phyloP scores from a whole-genome alignment of 139 green algal species.

The Chlorella sp. region DNA sequence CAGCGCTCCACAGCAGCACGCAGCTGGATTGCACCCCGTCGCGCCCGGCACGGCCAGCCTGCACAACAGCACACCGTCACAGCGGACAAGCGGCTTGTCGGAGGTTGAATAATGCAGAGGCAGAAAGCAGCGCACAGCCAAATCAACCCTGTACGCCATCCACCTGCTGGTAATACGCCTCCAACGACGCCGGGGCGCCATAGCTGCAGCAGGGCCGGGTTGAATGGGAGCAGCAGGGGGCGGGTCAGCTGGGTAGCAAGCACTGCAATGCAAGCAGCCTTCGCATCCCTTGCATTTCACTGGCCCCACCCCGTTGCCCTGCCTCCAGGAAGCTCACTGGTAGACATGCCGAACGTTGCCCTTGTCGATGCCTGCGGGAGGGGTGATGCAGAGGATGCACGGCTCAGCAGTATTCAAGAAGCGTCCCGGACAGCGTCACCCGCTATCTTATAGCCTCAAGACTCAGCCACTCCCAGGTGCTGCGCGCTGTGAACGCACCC shows the following conservation, averaged over 20 bases:
- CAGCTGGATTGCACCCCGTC: constrained; percentile 62
- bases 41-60: constrained; percentile 57
- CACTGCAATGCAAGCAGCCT: too few relatives aligned
- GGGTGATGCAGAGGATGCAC: neutral
- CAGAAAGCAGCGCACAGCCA: neutral
- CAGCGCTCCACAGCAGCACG: constrained; percentile 57
- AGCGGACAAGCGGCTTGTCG: too few relatives aligned
- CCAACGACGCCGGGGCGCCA: constrained; percentile 48
- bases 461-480: too few relatives aligned
- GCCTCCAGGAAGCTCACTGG: neutral
- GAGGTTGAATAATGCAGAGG: too few relatives aligned
- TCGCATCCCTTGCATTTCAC: neutral
- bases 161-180: constrained; percentile 68
- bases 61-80: neutral
- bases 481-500: neutral
- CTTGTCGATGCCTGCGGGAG: constrained; percentile 15
- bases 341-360: neutral
- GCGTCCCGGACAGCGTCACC: too few relatives aligned
- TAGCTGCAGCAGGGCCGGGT: neutral
- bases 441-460: too few relatives aligned
- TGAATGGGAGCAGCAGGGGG: too few relatives aligned
- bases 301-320: neutral
- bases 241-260: neutral
- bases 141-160: neutral
- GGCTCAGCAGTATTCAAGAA: too few relatives aligned